Percentiles rank a stretch among this genome's conserved stretches.
Evolutionary conservation across 2,329 filamentous ascomycete species (phyloP).

Genomic region (Trichoderma endophyticum): DNA sequence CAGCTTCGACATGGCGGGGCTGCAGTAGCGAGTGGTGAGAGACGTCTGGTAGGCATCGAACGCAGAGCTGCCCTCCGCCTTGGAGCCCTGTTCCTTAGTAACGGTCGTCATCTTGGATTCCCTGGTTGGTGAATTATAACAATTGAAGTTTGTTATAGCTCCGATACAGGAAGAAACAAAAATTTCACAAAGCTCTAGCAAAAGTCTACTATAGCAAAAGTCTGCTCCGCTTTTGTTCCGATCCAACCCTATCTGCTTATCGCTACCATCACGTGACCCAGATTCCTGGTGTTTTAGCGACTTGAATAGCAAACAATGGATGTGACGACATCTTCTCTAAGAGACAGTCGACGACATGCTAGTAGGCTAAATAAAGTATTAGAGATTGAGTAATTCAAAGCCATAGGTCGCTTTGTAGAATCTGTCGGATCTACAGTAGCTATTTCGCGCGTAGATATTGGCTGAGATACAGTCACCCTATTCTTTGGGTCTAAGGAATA

Average conservation of each 20-base stretch:
- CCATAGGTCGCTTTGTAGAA: too few relatives aligned
- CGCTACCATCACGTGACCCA: neutral
- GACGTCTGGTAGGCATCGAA: slow-evolving; percentile 57
- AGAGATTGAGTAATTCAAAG: too few relatives aligned
- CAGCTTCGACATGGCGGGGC: slow-evolving; percentile 70
- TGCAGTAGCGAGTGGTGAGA: slow-evolving; percentile 70
- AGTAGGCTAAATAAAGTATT: too few relatives aligned
- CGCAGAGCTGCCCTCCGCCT: slow-evolving; percentile 4
- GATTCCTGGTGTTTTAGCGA: neutral
- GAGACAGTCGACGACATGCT: too few relatives aligned
- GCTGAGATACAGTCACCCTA: too few relatives aligned
- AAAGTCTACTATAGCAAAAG: neutral
- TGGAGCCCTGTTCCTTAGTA: neutral
- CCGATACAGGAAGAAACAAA: neutral
- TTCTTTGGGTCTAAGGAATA: too few relatives aligned
- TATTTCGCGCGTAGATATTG: too few relatives aligned
- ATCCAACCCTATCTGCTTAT: neutral
- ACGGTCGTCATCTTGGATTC: neutral
- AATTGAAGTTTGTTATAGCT: neutral
- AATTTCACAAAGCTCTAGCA: neutral
- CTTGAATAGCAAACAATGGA: too few relatives aligned
- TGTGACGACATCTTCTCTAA: too few relatives aligned
- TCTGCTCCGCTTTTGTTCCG: neutral
- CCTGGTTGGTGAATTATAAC: neutral
- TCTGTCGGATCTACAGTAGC: too few relatives aligned